A percentile compares a stretch with the other conserved stretches of the same genome.
Conservation (phyloP, 345 rosid species). For the Adansonia digitata region DNA sequence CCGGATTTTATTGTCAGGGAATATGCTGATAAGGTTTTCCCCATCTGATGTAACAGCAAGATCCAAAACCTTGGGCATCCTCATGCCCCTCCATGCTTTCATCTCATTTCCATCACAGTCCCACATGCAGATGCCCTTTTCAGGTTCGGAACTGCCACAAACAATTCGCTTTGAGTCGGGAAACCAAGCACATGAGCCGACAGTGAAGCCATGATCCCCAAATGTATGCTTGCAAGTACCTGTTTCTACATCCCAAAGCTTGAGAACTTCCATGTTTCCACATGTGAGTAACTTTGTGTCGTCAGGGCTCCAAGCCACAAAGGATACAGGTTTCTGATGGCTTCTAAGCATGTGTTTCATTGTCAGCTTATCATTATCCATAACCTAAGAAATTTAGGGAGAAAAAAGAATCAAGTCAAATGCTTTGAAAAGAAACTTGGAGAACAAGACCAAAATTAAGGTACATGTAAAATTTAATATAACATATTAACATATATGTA, state of each 20-base stretch:
- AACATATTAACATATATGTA: neutral
- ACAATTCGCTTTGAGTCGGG: constrained; percentile 84
- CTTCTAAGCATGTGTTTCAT: constrained; percentile 55
- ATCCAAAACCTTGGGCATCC: constrained; percentile 79
- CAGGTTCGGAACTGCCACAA: constrained; percentile 83
- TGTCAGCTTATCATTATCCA: constrained; percentile 49
- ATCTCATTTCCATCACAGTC: constrained; percentile 80
- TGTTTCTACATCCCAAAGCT: constrained; percentile 90
- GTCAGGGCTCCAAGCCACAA: constrained; percentile 89
- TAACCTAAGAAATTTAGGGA: constrained; percentile 43
- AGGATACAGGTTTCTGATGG: constrained; percentile 75
- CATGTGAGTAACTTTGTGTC: constrained; percentile 76
- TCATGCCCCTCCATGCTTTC: constrained; percentile 72
- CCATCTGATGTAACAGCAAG: constrained; percentile 86
- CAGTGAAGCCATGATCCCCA: constrained; percentile 72
- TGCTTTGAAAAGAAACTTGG: neutral
- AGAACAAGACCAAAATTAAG: neutral
- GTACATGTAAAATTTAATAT: neutral
- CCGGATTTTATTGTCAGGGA: constrained; percentile 57
- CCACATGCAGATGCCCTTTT: constrained; percentile 83
- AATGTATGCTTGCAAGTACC: constrained; percentile 84
- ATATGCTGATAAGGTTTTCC: constrained; percentile 54
- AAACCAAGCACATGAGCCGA: constrained; percentile 96
- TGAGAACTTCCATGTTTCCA: constrained; percentile 74
- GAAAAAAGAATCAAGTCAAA: constrained; percentile 10